Evolutionary conservation across 1,139 yeast species (phyloP).

Genomic region (Hansenula sp.): DNA sequence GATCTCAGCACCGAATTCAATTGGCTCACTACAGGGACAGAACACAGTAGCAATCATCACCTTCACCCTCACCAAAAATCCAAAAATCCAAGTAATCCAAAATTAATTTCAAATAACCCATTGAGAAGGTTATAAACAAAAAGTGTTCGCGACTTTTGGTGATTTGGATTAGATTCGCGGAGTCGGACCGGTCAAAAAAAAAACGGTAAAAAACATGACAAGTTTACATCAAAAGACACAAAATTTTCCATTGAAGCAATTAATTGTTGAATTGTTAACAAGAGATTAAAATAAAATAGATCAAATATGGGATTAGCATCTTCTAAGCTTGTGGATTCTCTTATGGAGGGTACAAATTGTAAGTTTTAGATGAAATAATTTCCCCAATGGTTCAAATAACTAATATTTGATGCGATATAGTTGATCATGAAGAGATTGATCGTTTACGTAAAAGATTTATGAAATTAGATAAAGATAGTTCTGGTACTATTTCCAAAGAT

Average conservation of each 20-base stretch:
- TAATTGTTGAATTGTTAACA: background rate
- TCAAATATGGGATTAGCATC: constrained; percentile 57
- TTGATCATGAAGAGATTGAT: constrained; percentile 87
- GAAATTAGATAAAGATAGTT: constrained; percentile 91
- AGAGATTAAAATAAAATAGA: too few relatives aligned
- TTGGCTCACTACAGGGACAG: constrained; percentile 9
- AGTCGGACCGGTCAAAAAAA: too few relatives aligned
- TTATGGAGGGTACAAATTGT: constrained; percentile 76
- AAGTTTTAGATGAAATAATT: constrained; percentile 18
- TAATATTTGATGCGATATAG: constrained; percentile 23
- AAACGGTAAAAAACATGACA: background rate
- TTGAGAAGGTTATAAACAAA: too few relatives aligned
- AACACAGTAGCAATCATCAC: constrained; percentile 1
- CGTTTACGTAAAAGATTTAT: constrained; percentile 87
- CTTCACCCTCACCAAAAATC: too few relatives aligned
- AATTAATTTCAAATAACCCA: too few relatives aligned
- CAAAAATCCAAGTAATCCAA: constrained; percentile 49
- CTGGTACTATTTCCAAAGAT: constrained; percentile 86
- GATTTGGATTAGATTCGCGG: too few relatives aligned
- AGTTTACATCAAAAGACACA: background rate
- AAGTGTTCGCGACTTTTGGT: too few relatives aligned
- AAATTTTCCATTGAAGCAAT: background rate
- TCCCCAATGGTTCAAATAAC: background rate
- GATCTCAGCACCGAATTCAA: background rate
- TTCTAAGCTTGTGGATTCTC: constrained; percentile 61